Evolutionary conservation across 1,139 yeast genomes (phyloP), one percentile per base, ranked within the genome.

Genomic region (Saccharomyces hybrid): DNA sequence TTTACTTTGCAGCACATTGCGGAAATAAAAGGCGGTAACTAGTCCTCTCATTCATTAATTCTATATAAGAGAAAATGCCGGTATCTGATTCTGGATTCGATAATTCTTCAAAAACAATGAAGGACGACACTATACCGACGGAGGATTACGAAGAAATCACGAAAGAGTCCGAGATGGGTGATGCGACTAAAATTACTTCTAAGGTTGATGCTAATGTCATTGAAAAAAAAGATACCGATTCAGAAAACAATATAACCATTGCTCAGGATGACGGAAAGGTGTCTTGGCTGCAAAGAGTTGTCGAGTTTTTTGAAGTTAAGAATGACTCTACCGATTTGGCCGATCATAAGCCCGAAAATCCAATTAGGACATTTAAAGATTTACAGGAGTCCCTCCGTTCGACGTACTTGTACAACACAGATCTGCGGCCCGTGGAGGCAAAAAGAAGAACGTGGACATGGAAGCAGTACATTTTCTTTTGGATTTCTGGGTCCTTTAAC

Each of bases 401-500:
- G 60, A 75, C 82, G 66, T 84, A 81, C 63, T 74, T 88, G 23
- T 82, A 78, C 64, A 88, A 88, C 69, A 76, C 78, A 58, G 96
- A 88, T 71, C 75, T 88, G 63, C 78, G 80, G 59, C 96, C 96
- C 0, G 91, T 88, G 4, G 76, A 72, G 14, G 77, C 73, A 9
- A 73, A 74, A 7, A 75, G 88, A 67, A 76, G 96, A 68, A 77
- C 78, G 28, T 88, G 96, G 96, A 74, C 79, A 31, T 87, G 95
- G 95, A 84, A 77, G 70, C 86, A 87, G 65, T 88, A 75, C 67
- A 84, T 86, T 13, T 82, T 80, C 58, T 86, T 87, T 63, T 88
- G 96, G 96, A 74, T 88, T 56, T 88, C 95, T 1, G 96, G 88
- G 66, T 81, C 95, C 2, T 86, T 88, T 73, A 88, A 88, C 69